Evolutionary conservation across 345 rosid species (phyloP).

Genomic region (Syzygium aqueum): DNA sequence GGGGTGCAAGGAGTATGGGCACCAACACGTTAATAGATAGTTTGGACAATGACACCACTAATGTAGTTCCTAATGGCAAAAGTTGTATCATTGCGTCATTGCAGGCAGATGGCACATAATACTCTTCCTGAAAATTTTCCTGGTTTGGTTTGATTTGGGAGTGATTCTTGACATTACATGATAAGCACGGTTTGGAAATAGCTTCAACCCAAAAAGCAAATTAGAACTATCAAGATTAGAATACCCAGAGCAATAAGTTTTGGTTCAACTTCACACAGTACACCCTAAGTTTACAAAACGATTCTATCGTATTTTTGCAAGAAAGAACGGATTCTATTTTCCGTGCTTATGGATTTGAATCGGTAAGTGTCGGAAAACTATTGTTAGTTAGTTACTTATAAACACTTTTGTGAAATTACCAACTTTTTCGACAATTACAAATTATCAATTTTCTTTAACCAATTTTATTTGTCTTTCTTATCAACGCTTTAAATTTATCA

Average conservation of each 20-base stretch:
- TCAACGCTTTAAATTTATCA: background rate
- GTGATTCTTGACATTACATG: background rate
- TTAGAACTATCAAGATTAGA: background rate
- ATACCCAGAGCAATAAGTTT: background rate
- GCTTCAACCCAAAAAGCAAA: background rate
- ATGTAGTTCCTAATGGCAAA: background rate
- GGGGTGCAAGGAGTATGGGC: too few relatives aligned
- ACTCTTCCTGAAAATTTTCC: background rate
- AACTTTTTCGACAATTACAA: background rate
- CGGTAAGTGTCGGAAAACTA: rapidly evolving
- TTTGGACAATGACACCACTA: background rate
- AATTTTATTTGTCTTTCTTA: background rate
- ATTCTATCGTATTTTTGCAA: rapidly evolving
- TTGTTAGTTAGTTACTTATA: background rate
- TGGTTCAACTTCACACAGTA: background rate
- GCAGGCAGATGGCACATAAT: background rate
- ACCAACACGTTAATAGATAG: background rate
- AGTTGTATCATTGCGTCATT: background rate
- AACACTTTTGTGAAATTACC: background rate
- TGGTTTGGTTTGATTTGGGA: background rate
- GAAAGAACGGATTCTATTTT: background rate
- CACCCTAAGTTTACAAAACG: background rate
- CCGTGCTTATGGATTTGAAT: background rate
- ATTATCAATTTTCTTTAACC: background rate
- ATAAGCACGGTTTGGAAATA: background rate